Percentiles rank a stretch among this genome's conserved stretches.
Conservation (phyloP, 2,329 filamentous ascomycete genomes). For the Fusarium piperis region DNA sequence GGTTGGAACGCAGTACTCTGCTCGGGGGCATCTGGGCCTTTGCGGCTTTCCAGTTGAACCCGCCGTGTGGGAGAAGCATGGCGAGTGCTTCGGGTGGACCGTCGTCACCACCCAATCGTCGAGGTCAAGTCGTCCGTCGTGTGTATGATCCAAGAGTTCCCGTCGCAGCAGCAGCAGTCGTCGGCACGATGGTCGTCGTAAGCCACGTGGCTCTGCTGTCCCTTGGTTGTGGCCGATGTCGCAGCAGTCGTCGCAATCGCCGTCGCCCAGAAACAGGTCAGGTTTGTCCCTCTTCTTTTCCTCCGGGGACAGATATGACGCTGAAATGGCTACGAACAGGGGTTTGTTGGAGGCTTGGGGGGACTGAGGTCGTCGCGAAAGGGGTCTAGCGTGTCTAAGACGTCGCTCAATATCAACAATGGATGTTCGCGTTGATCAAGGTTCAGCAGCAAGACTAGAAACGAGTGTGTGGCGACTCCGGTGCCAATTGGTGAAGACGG, state of each 20-base stretch:
- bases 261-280: not conserved
- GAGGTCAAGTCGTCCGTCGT: slow-evolving; percentile 16
- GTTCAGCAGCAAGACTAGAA: slow-evolving; percentile 7
- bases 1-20: slow-evolving; percentile 73
- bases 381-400: slow-evolving; percentile 19
- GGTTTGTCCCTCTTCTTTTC: not conserved
- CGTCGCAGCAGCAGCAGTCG: not conserved
- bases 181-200: slow-evolving; percentile 12
- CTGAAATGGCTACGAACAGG: slow-evolving; percentile 25
- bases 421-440: not conserved
- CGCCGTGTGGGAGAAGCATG: slow-evolving; percentile 91
- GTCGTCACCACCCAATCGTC: slow-evolving; percentile 29
- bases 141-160: slow-evolving; percentile 8
- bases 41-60: slow-evolving; percentile 91
- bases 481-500: slow-evolving; percentile 23
- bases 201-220: slow-evolving; percentile 13
- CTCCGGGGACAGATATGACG: slow-evolving; percentile 16
- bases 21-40: slow-evolving; percentile 81
- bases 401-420: slow-evolving; percentile 3
- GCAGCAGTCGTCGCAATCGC: slow-evolving; percentile 7
- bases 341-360: slow-evolving; percentile 20
- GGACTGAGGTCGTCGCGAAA: slow-evolving; percentile 22
- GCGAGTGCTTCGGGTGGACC: slow-evolving; percentile 46
- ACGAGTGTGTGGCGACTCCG: slow-evolving; percentile 25
- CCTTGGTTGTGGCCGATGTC: slow-evolving; percentile 1